These are phyloP conservation scores for Alternaria novae-zelandiae DNA, from an alignment of 2,329 filamentous ascomycete genomes.

Conservation along the genomic window DNA sequence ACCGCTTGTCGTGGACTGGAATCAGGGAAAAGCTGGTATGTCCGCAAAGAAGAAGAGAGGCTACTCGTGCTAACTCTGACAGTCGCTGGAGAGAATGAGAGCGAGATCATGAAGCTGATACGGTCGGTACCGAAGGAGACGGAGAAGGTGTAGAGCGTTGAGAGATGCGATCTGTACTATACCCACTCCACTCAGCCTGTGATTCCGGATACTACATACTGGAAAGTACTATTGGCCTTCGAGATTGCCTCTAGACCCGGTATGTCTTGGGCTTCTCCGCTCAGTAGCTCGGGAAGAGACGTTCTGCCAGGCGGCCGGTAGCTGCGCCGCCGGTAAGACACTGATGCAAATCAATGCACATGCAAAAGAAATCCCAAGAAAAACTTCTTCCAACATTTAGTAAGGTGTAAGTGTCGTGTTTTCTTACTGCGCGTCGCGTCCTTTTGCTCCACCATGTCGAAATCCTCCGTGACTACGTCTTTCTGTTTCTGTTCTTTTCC, in stretches of 20 bases:
- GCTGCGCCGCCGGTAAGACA: conserved; percentile 15
- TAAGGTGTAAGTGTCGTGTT: background rate
- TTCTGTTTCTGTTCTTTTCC: background rate
- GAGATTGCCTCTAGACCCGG: background rate
- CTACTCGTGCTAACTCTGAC: conserved; percentile 13
- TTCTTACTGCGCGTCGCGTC: background rate
- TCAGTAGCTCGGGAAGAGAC: background rate
- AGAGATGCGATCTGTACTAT: conserved; percentile 8
- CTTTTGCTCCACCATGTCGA: background rate
- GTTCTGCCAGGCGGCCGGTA: conserved; percentile 19
- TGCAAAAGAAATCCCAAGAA: conserved; percentile 14
- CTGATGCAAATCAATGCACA: conserved; percentile 4
- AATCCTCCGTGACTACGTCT: background rate
- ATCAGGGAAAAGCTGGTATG: conserved; percentile 78
- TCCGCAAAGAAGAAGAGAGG: background rate
- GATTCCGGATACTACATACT: background rate
- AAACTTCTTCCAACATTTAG: background rate
- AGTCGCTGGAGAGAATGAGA: conserved; percentile 79
- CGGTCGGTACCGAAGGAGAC: conserved; percentile 60
- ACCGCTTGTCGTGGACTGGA: conserved; percentile 94
- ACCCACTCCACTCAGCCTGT: conserved; percentile 1
- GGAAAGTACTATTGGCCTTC: background rate
- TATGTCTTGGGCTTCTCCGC: conserved; percentile 1
- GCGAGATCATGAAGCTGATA: conserved; percentile 85
- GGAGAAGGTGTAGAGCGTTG: conserved; percentile 21